Conservation (phyloP, 2,329 filamentous ascomycete species). For the Drechslera avenae region DNA sequence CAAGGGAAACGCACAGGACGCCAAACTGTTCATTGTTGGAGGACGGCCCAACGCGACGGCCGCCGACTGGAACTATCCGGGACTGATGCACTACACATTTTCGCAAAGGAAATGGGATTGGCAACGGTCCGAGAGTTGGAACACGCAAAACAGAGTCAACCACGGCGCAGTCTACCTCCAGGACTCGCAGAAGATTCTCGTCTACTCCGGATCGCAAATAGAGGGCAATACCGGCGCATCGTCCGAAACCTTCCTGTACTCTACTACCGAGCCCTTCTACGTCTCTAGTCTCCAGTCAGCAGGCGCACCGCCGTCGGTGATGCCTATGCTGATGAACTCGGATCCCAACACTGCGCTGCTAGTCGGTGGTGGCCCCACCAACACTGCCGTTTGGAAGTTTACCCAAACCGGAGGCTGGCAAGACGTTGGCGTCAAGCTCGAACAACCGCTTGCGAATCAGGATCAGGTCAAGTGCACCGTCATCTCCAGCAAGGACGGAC, state of each 20-base stretch:
- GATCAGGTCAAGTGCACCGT: conserved; percentile 66
- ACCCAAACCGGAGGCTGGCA: conserved; percentile 67
- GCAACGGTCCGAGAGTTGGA: conserved; percentile 55
- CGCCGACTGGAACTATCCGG: conserved; percentile 63
- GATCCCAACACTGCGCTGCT: conserved; percentile 72
- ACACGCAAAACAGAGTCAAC: conserved; percentile 70
- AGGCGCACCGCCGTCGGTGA: conserved; percentile 64
- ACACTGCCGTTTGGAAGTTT: conserved; percentile 75
- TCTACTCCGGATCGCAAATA: conserved; percentile 78
- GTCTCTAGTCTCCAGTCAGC: conserved; percentile 58
- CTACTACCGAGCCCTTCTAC: conserved; percentile 66
- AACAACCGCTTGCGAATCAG: conserved; percentile 64
- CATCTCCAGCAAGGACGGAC: conserved; percentile 73
- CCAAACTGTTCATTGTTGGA: conserved; percentile 80
- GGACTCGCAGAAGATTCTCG: conserved; percentile 70
- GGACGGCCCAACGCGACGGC: conserved; percentile 56
- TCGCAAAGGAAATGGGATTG: conserved; percentile 63
- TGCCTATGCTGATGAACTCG: conserved; percentile 77
- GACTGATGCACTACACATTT: conserved; percentile 73
- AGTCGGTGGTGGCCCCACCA: conserved; percentile 72
- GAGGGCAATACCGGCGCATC: conserved; percentile 62
- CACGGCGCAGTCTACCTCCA: conserved; percentile 80
- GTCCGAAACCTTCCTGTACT: conserved; percentile 76
- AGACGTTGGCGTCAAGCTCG: conserved; percentile 68
- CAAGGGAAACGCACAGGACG: conserved; percentile 59